Percentiles rank a stretch among this genome's conserved stretches.
Conservation (phyloP, 2,329 filamentous ascomycete genomes). For the Aureobasidium sp. region DNA sequence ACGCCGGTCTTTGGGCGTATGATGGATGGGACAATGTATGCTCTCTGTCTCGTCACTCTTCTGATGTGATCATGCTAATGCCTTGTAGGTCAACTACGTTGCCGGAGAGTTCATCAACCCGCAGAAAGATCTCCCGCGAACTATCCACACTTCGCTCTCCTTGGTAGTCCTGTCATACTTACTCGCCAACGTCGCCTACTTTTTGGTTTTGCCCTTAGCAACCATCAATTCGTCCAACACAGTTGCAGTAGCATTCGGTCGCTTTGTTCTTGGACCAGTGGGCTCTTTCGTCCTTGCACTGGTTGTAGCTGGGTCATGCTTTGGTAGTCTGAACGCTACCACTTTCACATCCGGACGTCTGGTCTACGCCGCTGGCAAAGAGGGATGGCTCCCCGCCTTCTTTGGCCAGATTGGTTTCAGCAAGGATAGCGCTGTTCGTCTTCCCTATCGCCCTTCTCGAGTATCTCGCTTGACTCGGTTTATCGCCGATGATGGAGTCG, state of each 20-base stretch:
- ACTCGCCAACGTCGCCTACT: constrained; percentile 86
- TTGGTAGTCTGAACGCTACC: constrained; percentile 88
- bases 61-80: background rate
- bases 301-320: constrained; percentile 83
- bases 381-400: constrained; percentile 78
- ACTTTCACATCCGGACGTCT: constrained; percentile 89
- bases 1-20: constrained; percentile 94
- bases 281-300: constrained; percentile 80
- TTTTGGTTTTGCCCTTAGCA: constrained; percentile 76
- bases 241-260: constrained; percentile 89
- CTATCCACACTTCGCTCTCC: constrained; percentile 95
- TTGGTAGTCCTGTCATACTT: constrained; percentile 86
- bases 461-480: constrained; percentile 50
- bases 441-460: constrained; percentile 32
- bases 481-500: constrained; percentile 63
- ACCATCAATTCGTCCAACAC: constrained; percentile 85
- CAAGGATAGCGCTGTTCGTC: constrained; percentile 26
- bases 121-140: constrained; percentile 76
- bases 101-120: constrained; percentile 95
- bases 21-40: constrained; percentile 97
- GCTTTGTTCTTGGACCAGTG: constrained; percentile 75
- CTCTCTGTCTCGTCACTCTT: constrained; percentile 15
- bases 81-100: constrained; percentile 79
- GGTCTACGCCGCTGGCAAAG: constrained; percentile 88
- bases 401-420: constrained; percentile 76